phyloP scores from a whole-genome alignment of 2,329 filamentous ascomycete genomes.

The Didymella lethalis region DNA sequence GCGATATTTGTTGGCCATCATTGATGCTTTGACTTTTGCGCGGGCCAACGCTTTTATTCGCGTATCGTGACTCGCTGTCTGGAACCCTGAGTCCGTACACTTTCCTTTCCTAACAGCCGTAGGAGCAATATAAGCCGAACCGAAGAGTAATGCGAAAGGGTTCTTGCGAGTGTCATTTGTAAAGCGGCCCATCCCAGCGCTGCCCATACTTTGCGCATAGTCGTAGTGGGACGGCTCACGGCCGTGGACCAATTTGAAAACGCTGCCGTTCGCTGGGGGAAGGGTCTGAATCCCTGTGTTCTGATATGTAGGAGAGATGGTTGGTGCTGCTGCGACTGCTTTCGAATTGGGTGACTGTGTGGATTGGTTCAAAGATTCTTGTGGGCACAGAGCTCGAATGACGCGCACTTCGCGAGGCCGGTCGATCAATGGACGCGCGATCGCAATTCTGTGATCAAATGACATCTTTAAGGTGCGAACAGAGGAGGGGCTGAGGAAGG shows the following conservation, averaged over 20 bases:
- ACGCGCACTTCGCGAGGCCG: neutral
- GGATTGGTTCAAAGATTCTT: neutral
- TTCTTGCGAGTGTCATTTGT: neutral
- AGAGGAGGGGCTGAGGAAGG: neutral
- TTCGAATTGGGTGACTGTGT: neutral
- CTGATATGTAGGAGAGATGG: conserved; percentile 15
- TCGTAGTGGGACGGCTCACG: conserved; percentile 18
- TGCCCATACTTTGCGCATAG: conserved; percentile 14
- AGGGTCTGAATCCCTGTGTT: conserved; percentile 28
- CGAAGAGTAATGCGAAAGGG: conserved; percentile 15
- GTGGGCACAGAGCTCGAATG: neutral
- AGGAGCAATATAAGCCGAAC: conserved; percentile 6
- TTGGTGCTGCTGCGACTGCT: neutral
- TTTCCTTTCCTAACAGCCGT: neutral
- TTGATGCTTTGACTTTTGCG: conserved; percentile 26
- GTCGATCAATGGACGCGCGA: neutral
- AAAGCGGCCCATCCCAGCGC: conserved; percentile 25
- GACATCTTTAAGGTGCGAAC: neutral
- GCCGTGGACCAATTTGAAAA: conserved; percentile 24
- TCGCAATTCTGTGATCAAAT: neutral
- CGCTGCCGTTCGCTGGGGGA: conserved; percentile 12
- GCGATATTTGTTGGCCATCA: conserved; percentile 21
- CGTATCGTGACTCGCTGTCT: conserved; percentile 14
- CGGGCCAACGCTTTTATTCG: conserved; percentile 16
- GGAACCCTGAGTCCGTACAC: conserved; percentile 25